These are phyloP conservation scores for Podospora comata DNA, from an alignment of 495 filamentous ascomycete genomes.

Conservation along the genomic window DNA sequence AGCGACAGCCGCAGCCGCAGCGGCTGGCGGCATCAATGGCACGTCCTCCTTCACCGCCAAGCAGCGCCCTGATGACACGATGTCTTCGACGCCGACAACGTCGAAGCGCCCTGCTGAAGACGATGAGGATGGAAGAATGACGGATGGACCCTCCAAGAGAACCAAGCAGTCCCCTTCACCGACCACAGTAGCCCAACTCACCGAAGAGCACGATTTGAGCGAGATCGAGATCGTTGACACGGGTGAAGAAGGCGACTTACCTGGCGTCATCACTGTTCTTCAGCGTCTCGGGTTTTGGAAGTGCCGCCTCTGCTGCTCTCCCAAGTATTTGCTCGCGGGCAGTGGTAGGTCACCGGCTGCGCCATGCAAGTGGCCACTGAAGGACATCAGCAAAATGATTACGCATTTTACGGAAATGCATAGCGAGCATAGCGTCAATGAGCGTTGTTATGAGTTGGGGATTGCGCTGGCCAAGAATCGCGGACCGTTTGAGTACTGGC, in stretches of 20 bases:
- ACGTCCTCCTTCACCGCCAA: background rate
- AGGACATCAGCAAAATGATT: constrained; percentile 47
- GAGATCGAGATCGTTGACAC: constrained; percentile 1
- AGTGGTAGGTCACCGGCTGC: constrained; percentile 39
- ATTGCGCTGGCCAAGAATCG: constrained; percentile 39
- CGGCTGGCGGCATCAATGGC: constrained; percentile 2
- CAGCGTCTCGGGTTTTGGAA: constrained; percentile 47
- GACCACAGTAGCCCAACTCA: too few relatives aligned
- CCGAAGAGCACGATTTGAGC: background rate
- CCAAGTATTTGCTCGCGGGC: constrained; percentile 40
- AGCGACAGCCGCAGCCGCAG: background rate
- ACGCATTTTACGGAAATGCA: constrained; percentile 47
- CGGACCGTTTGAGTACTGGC: constrained; percentile 48
- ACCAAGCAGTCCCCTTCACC: background rate
- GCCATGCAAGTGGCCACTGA: constrained; percentile 48
- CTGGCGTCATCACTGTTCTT: constrained; percentile 20
- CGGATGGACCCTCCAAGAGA: background rate
- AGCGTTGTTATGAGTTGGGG: constrained; percentile 42
- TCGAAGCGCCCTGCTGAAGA: background rate
- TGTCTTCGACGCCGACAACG: background rate
- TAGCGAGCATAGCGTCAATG: constrained; percentile 35
- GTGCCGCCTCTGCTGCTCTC: constrained; percentile 42
- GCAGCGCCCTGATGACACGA: background rate
- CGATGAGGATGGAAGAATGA: background rate
- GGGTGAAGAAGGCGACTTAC: constrained; percentile 2